phyloP scores from a whole-genome alignment of 495 filamentous ascomycete species.

The Parathielavia appendiculata region DNA sequence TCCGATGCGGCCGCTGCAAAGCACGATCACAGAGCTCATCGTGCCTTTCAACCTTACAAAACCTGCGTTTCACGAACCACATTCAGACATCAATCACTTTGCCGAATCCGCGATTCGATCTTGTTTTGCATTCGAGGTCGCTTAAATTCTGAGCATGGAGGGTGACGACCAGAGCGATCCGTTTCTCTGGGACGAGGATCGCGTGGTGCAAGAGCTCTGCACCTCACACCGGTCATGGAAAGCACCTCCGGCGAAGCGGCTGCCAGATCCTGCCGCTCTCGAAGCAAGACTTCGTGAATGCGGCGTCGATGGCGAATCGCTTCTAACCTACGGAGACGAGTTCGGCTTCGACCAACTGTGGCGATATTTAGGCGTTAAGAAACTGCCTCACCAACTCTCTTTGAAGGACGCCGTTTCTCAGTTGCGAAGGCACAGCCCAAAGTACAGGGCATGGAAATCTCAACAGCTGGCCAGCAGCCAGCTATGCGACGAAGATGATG shows the following conservation, averaged over 20 bases:
- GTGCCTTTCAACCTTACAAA: no score
- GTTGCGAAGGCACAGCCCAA: conserved; percentile 31
- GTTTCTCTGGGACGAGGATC: conserved; percentile 61
- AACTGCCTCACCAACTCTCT: conserved; percentile 31
- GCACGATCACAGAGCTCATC: no score
- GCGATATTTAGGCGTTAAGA: conserved; percentile 30
- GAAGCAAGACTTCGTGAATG: conserved; percentile 53
- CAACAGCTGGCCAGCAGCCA: conserved; percentile 4
- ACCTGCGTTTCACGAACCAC: no score
- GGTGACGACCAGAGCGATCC: conserved; percentile 48
- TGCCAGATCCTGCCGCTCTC: conserved; percentile 49
- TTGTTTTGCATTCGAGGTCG: background rate
- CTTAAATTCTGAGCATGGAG: conserved; percentile 18
- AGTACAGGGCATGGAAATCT: conserved; percentile 30
- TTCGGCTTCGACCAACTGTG: conserved; percentile 25
- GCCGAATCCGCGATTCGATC: no score
- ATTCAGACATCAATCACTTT: no score
- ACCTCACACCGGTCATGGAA: conserved; percentile 44
- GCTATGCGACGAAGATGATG: conserved; percentile 2
- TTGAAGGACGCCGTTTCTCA: conserved; percentile 30
- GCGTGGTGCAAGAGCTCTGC: conserved; percentile 62
- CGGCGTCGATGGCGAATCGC: conserved; percentile 55
- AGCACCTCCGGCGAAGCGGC: conserved; percentile 25
- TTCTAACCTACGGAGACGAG: conserved; percentile 46
- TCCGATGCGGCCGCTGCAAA: no score